Evolutionary conservation across 2,329 filamentous ascomycete genomes (phyloP), one percentile per base, ranked within the genome.

Genomic region (Fusarium papillatum): DNA sequence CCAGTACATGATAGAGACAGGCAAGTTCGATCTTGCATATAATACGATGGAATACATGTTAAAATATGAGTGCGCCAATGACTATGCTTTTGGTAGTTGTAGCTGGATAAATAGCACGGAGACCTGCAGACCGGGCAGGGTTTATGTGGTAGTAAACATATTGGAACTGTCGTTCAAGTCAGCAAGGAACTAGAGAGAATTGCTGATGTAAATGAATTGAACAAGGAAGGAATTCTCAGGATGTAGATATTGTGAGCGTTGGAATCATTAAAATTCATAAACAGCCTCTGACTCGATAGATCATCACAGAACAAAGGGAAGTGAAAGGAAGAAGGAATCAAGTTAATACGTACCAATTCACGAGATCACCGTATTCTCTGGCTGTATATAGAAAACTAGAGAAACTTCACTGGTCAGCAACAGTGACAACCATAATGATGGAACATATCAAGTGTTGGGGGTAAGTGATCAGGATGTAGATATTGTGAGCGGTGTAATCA

Each of bases 211-310:
- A n/a, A 65, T 43, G 26, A 7, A 14, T 31, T 16, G 36, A 31
- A n/a, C 19, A 36, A 38, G 22, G 13, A 43, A 19, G 4, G 29
- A 34, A 34, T 70, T 70, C 71, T 76, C 74, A 76, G 74, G 69
- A 76, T 71, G 69, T 59, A 64, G n/a, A 31, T 34, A 26, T 24
- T 43, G 38, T 84, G 78, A 82, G 77, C 64, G 77, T 83, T 82
- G 76, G 79, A 86, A 85, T 85, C 83, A 85, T 77, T 50, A 67
- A 53, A 72, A 69, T 82, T 87, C 85, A 87, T 87, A 87, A 87
- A 87, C 85, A 87, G 85, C 85, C 85, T 87, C 85, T 86, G 84
- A 84, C 79, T 79, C 79, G 68, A 74, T 76, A 66, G 81, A 80
- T 86, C 84, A 86, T 86, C 84, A 86, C 83, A 73, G 76, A 76